Conservation (phyloP, 306 rosid genomes). For the Abrus pulchellus region DNA sequence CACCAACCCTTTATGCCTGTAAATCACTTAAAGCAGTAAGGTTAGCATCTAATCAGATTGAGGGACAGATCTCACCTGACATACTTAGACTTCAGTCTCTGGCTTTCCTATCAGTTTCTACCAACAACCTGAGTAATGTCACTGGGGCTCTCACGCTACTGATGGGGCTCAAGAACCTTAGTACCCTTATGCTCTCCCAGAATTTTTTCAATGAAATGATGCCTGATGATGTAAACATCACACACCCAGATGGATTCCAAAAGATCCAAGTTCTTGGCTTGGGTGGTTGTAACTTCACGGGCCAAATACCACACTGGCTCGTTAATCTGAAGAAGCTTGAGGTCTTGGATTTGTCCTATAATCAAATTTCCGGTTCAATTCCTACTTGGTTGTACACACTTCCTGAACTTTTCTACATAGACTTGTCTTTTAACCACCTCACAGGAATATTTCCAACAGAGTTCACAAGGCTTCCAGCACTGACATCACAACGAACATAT, state of each 20-base stretch:
- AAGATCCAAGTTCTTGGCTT: conserved; percentile 65
- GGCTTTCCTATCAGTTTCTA: conserved; percentile 81
- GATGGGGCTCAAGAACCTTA: conserved; percentile 64
- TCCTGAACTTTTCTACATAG: conserved; percentile 76
- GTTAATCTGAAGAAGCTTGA: conserved; percentile 64
- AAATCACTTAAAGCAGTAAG: conserved; percentile 72
- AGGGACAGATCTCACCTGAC: conserved; percentile 70
- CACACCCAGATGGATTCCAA: conserved; percentile 62
- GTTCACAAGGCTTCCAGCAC: conserved; percentile 61
- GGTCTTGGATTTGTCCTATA: conserved; percentile 77
- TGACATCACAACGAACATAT: conserved; percentile 53
- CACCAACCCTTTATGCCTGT: conserved; percentile 73
- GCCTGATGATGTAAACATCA: conserved; percentile 59
- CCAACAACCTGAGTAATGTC: conserved; percentile 64
- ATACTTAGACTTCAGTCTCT: conserved; percentile 64
- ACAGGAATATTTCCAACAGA: conserved; percentile 71
- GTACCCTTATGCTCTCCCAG: conserved; percentile 65
- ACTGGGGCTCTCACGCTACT: conserved; percentile 66
- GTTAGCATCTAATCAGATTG: conserved; percentile 65
- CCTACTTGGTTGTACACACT: conserved; percentile 74
- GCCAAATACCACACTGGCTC: conserved; percentile 77
- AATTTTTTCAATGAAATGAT: conserved; percentile 62
- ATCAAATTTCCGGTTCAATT: conserved; percentile 65
- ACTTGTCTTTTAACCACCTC: conserved; percentile 67
- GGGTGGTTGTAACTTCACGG: conserved; percentile 73